Conservation (phyloP, 83 land plant genomes). For the Diphasiastrum complanatum region DNA sequence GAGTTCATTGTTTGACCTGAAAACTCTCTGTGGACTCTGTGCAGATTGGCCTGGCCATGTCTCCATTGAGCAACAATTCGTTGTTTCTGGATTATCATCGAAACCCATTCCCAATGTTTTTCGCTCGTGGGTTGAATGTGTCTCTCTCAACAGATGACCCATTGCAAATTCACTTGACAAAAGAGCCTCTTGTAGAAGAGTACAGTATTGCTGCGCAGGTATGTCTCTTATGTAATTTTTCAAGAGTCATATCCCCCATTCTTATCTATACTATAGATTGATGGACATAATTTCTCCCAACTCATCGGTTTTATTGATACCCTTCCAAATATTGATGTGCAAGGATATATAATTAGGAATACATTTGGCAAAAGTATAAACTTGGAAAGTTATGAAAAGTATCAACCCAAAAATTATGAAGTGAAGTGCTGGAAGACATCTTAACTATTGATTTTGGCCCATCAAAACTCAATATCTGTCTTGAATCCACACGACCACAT, state of each 20-base stretch:
- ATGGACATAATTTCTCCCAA: neutral
- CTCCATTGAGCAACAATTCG: conserved; percentile 99
- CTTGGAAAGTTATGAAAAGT: too few species aligned
- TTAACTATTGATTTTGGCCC: too few species aligned
- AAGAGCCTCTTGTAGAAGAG: conserved; percentile 95
- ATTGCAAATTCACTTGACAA: conserved; percentile 92
- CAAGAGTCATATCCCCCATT: neutral
- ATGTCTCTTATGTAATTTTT: neutral
- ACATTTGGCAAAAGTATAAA: too few species aligned
- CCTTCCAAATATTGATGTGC: too few species aligned
- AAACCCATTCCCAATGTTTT: conserved; percentile 91
- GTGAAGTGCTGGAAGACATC: too few species aligned
- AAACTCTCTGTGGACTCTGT: neutral
- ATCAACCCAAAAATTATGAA: too few species aligned
- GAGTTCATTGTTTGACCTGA: neutral
- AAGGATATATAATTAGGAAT: too few species aligned
- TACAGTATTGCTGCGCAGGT: conserved; percentile 98
- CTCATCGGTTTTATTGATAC: neutral
- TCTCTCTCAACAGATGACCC: conserved; percentile 98
- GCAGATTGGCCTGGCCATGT: conserved; percentile 97
- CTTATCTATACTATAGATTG: neutral
- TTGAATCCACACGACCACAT: too few species aligned
- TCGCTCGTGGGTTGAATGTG: conserved; percentile 86
- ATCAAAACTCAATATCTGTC: too few species aligned
- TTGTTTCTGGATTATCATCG: conserved; percentile 94